A percentile compares a stretch with the other conserved stretches of the same genome.
Conservation (phyloP, 805 yeast genomes). For the Lipomyces mesembrius region DNA sequence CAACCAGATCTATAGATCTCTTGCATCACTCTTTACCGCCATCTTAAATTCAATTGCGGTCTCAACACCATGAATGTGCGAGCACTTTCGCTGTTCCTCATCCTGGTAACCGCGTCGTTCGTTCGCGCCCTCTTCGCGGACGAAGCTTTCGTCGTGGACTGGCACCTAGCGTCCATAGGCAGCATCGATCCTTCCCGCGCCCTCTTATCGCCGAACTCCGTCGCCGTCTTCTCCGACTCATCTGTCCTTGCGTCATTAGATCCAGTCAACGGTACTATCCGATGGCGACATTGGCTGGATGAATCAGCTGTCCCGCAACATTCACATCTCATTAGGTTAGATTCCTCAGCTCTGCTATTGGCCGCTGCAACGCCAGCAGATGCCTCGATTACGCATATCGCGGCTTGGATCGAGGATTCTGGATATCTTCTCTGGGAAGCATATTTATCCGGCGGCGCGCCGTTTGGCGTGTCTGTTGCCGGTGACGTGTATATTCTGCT, state of each 20-base stretch:
- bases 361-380: slow-evolving; percentile 26
- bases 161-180: slow-evolving; percentile 43
- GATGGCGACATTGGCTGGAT: slow-evolving; percentile 41
- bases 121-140: slow-evolving; percentile 45
- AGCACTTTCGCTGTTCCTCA: slow-evolving; percentile 1
- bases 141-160: slow-evolving; percentile 45
- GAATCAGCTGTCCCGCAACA: slow-evolving; percentile 14
- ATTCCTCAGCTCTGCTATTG: slow-evolving; percentile 11
- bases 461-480: slow-evolving; percentile 14
- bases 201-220: slow-evolving; percentile 25
- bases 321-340: slow-evolving; percentile 12
- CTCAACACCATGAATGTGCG: background rate
- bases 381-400: slow-evolving; percentile 18
- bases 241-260: slow-evolving; percentile 40
- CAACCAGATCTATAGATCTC: background rate
- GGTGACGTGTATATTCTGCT: slow-evolving; percentile 21
- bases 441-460: slow-evolving; percentile 25
- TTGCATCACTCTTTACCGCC: background rate
- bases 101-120: slow-evolving; percentile 4
- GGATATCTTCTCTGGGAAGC: slow-evolving; percentile 35
- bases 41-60: background rate
- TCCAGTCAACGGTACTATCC: slow-evolving; percentile 38
- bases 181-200: slow-evolving; percentile 23
- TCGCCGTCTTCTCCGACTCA: slow-evolving; percentile 38
- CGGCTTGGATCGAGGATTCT: slow-evolving; percentile 18